These are phyloP conservation scores for Fusarium buharicum DNA, from an alignment of 2,329 filamentous ascomycete genomes.

Conservation along the genomic window DNA sequence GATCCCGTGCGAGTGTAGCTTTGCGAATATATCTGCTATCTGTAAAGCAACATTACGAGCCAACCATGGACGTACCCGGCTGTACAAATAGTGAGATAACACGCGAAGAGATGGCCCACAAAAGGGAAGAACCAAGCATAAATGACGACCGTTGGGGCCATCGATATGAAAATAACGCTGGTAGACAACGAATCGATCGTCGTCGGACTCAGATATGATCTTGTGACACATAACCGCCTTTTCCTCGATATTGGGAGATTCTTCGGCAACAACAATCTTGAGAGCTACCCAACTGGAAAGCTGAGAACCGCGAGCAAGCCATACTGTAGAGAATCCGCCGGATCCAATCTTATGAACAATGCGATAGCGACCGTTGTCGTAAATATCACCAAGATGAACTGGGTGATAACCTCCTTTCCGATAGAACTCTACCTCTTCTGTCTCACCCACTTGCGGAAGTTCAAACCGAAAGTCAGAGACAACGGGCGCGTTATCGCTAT, in stretches of 20 bases:
- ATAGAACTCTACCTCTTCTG: neutral
- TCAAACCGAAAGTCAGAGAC: neutral
- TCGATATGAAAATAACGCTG: slow-evolving; percentile 7
- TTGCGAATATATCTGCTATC: fast-evolving
- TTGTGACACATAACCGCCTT: neutral
- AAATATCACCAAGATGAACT: neutral
- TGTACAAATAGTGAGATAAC: neutral
- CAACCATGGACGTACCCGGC: neutral
- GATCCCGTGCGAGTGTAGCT: slow-evolving; percentile 1
- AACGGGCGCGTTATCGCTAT: neutral
- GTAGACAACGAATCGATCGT: neutral
- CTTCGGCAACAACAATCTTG: slow-evolving; percentile 1
- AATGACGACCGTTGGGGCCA: slow-evolving; percentile 3
- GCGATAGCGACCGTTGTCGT: fast-evolving
- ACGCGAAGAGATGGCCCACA: neutral
- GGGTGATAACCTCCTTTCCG: neutral
- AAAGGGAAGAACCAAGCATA: slow-evolving; percentile 6
- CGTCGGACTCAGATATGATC: fast-evolving
- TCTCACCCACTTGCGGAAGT: neutral
- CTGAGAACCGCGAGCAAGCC: neutral
- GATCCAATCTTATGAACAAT: slow-evolving; percentile 5
- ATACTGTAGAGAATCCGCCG: neutral
- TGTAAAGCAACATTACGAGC: neutral
- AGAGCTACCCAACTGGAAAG: neutral
- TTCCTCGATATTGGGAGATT: neutral